Evolutionary conservation across 2,329 filamentous ascomycete genomes (phyloP).

Genomic region (Alternaria angustiovoidea): DNA sequence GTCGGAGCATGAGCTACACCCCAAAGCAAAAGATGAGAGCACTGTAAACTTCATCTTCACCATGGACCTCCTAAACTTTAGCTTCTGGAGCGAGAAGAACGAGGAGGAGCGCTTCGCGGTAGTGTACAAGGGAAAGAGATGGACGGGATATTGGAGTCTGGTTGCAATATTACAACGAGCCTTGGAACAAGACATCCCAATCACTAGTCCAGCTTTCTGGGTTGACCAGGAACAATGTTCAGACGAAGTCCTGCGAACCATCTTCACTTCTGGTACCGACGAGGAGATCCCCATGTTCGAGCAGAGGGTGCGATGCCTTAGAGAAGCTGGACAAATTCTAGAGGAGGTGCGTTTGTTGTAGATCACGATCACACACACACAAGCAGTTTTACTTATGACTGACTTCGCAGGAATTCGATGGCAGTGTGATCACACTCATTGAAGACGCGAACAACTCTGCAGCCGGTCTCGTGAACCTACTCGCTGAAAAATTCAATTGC

Average conservation of each 20-base stretch:
- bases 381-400: constrained; percentile 14
- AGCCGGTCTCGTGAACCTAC: constrained; percentile 82
- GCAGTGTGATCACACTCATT: constrained; percentile 77
- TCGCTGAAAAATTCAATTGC: constrained; percentile 82
- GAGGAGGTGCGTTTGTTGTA: constrained; percentile 58
- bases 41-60: constrained; percentile 94
- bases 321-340: constrained; percentile 83
- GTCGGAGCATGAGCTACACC: constrained; percentile 89
- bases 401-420: constrained; percentile 71
- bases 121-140: constrained; percentile 79
- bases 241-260: constrained; percentile 73
- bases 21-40: constrained; percentile 78
- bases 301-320: constrained; percentile 78
- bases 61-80: constrained; percentile 97
- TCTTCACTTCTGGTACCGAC: constrained; percentile 86
- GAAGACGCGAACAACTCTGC: constrained; percentile 79
- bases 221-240: constrained; percentile 77
- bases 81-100: constrained; percentile 83
- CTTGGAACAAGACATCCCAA: constrained; percentile 87
- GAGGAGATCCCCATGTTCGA: constrained; percentile 87
- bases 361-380: not conserved
- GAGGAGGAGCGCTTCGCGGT: constrained; percentile 81
- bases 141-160: constrained; percentile 96
- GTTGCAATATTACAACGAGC: constrained; percentile 87
- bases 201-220: constrained; percentile 91